Evolutionary conservation across 768 basidiomycete species (phyloP).

Genomic region (Lentinula sp.): DNA sequence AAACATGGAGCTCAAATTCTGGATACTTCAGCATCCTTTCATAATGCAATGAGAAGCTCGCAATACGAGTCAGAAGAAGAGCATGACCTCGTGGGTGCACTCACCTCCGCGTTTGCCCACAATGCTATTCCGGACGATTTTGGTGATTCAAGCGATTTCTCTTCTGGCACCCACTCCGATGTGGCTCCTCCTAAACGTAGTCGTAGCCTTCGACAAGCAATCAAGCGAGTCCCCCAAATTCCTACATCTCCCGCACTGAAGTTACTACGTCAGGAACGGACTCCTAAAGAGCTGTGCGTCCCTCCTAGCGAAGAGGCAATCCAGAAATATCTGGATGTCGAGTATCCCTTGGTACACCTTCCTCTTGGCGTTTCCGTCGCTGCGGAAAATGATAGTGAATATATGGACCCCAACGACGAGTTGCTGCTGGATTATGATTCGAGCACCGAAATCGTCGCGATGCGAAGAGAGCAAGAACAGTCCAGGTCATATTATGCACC

Average conservation of each 20-base stretch:
- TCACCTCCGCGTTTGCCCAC: neutral
- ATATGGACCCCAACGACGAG: neutral
- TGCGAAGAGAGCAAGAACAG: neutral
- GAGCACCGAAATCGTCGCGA: neutral
- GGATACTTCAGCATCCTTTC: neutral
- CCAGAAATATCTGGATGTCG: neutral
- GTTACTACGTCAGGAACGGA: neutral
- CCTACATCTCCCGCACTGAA: neutral
- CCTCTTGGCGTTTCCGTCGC: neutral
- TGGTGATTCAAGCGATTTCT: neutral
- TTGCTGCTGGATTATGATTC: neutral
- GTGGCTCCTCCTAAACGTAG: neutral
- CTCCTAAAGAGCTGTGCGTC: neutral
- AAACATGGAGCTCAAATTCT: neutral
- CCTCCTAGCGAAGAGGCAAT: neutral
- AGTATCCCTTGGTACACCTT: neutral
- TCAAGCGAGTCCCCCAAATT: neutral
- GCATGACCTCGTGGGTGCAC: neutral
- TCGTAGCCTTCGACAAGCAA: neutral
- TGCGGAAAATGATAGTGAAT: neutral
- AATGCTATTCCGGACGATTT: neutral
- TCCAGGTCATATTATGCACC: neutral
- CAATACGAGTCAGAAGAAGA: neutral
- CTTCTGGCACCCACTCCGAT: neutral
- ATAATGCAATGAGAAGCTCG: neutral